A percentile compares a stretch with the other conserved stretches of the same genome.
phyloP scores from a whole-genome alignment of 129 eudicot genomes.

The Smallanthus sonchifolius region DNA sequence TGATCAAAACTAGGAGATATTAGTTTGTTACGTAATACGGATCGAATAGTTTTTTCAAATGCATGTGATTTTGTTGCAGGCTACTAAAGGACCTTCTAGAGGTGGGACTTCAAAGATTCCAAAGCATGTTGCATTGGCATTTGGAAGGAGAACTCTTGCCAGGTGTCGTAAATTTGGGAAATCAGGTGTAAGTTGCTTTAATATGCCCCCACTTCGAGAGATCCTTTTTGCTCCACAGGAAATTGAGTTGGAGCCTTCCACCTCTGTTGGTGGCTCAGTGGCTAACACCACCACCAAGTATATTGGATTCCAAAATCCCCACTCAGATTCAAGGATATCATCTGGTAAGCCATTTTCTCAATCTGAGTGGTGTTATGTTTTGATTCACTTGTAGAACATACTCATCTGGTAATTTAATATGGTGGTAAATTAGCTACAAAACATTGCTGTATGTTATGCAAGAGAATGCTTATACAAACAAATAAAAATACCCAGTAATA shows the following conservation, averaged over 20 bases:
- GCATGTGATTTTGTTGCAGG: conserved; percentile 42
- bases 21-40: neutral
- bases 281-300: conserved; percentile 34
- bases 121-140: conserved; percentile 72
- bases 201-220: conserved; percentile 66
- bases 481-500: too few relatives aligned
- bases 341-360: conserved; percentile 27
- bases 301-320: conserved; percentile 35
- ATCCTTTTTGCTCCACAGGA: conserved; percentile 55
- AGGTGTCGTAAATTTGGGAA: conserved; percentile 60
- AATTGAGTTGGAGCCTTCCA: conserved; percentile 39
- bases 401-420: neutral
- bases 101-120: conserved; percentile 53
- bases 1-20: neutral
- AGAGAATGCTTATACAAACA: neutral
- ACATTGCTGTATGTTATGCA: neutral
- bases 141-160: conserved; percentile 68
- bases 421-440: neutral
- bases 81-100: conserved; percentile 71
- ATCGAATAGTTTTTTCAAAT: neutral
- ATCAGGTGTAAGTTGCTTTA: conserved; percentile 73
- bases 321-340: conserved; percentile 29
- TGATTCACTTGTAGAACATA: neutral
- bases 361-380: neutral
- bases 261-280: conserved; percentile 22